Evolutionary conservation across 192 early-diverging fungal species (phyloP).

Genomic region (Spinellus fusiger): DNA sequence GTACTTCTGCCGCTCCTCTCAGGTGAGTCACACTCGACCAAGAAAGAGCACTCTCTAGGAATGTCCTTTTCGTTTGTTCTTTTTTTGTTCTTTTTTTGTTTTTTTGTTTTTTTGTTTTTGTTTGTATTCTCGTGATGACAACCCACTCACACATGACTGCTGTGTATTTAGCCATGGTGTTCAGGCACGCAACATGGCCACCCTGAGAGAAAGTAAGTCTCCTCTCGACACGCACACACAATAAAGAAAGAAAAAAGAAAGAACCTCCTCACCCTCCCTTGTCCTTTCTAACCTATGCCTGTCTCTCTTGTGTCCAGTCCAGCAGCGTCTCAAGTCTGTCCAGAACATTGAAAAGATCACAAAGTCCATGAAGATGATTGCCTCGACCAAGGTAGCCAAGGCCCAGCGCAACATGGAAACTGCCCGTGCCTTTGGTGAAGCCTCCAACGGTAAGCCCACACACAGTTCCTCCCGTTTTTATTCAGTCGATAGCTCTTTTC

Average conservation of each 20-base stretch:
- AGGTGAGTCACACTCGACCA: conserved; percentile 4
- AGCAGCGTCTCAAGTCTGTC: conserved; percentile 91
- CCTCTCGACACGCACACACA: background rate
- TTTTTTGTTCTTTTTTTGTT: background rate
- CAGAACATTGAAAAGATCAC: conserved; percentile 99
- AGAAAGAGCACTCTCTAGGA: background rate
- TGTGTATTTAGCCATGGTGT: conserved; percentile 56
- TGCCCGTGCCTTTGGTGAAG: conserved; percentile 69
- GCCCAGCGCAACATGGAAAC: conserved; percentile 86
- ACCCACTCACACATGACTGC: no score
- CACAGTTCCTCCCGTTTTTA: background rate
- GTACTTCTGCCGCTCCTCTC: conserved; percentile 28
- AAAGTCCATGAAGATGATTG: conserved; percentile 99
- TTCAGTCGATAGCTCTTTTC: conserved; percentile 52
- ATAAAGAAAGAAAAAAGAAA: no score
- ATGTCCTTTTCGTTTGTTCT: background rate
- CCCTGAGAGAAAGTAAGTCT: conserved; percentile 81
- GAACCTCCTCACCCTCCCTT: no score
- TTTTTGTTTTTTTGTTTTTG: conserved; percentile 12
- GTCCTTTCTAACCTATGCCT: no score
- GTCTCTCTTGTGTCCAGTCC: conserved; percentile 51
- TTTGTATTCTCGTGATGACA: no score
- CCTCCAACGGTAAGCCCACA: conserved; percentile 51
- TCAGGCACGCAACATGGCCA: conserved; percentile 90
- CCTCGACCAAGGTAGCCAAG: conserved; percentile 94